Percentiles rank a stretch among this genome's conserved stretches.
Conservation (phyloP, 2,329 filamentous ascomycete genomes). For the Aspergillus spinulosporus region DNA sequence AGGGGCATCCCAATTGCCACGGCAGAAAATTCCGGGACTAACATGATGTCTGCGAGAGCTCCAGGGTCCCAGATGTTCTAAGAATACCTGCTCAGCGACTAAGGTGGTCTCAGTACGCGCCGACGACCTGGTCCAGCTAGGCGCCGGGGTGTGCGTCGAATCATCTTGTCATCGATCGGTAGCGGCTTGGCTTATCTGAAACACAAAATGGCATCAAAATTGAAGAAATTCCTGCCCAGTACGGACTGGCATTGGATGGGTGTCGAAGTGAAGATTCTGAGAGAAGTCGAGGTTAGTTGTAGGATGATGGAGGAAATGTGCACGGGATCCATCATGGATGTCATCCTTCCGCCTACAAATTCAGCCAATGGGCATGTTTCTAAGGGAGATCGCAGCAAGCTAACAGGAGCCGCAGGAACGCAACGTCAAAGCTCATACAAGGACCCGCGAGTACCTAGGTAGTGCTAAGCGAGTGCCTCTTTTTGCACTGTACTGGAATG, state of each 20-base stretch:
- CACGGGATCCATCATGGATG: background rate
- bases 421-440: background rate
- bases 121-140: constrained; percentile 19
- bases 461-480: too few relatives aligned
- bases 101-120: constrained; percentile 31
- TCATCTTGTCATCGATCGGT: constrained; percentile 16
- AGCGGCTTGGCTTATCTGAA: constrained; percentile 16
- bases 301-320: background rate
- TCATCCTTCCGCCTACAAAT: background rate
- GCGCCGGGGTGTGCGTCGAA: constrained; percentile 26
- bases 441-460: too few relatives aligned
- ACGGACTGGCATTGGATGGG: constrained; percentile 11
- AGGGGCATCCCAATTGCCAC: constrained; percentile 16
- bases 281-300: background rate
- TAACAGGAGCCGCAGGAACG: constrained; percentile 2
- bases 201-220: constrained; percentile 12
- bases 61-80: constrained; percentile 26
- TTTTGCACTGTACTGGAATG: background rate
- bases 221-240: background rate
- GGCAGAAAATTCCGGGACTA: constrained; percentile 9
- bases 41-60: constrained; percentile 19
- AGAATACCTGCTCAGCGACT: constrained; percentile 23
- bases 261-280: background rate
- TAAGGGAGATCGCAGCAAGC: background rate
- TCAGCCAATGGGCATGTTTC: constrained; percentile 1